These are phyloP conservation scores for Kokia cookei DNA, from an alignment of 441 rosid species.

Conservation along the genomic window DNA sequence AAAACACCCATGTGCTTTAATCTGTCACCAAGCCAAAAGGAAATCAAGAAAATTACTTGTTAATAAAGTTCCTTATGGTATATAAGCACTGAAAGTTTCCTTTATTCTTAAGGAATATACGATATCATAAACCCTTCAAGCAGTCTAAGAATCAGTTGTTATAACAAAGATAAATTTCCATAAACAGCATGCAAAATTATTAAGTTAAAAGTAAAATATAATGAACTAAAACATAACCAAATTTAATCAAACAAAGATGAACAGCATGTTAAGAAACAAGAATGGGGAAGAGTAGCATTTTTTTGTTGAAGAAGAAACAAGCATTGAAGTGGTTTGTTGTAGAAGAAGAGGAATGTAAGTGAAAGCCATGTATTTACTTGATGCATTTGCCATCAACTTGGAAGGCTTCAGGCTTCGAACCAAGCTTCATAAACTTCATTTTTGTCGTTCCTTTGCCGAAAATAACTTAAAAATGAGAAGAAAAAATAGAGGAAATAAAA, in stretches of 20 bases:
- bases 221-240: background rate
- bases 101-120: background rate
- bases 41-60: constrained; percentile 4
- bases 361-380: constrained; percentile 36
- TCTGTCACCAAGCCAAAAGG: constrained; percentile 9
- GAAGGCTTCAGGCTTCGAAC: constrained; percentile 90
- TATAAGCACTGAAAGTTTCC: background rate
- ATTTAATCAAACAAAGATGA: background rate
- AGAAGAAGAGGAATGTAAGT: background rate
- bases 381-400: constrained; percentile 65
- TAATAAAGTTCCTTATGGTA: background rate
- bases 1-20: constrained; percentile 19
- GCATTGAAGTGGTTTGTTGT: background rate
- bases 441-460: constrained; percentile 19
- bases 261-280: background rate
- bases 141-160: background rate
- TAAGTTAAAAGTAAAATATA: background rate
- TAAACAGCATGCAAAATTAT: background rate
- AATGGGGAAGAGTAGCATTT: background rate
- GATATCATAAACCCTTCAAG: background rate
- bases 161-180: background rate
- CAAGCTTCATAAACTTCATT: constrained; percentile 97
- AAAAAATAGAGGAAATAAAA: background rate
- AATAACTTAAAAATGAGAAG: constrained; percentile 4
- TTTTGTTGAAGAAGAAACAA: background rate